These are phyloP conservation scores for Suhomyces anneliseae DNA, from an alignment of 1,139 yeast genomes.

Conservation along the genomic window DNA sequence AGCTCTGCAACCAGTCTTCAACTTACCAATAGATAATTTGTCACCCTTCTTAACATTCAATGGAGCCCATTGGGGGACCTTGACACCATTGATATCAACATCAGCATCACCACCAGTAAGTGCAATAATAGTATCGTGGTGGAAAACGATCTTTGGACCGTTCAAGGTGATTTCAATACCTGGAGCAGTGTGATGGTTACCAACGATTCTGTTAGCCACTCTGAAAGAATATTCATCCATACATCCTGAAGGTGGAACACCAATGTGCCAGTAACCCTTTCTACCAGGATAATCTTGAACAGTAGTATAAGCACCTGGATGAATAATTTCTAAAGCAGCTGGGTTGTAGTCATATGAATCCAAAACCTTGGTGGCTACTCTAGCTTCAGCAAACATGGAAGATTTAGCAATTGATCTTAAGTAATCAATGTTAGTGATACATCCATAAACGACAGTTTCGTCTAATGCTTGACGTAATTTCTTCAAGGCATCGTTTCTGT, in stretches of 20 bases:
- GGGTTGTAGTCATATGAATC: slow-evolving; percentile 82
- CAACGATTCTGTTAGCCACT: slow-evolving; percentile 85
- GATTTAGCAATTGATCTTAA: slow-evolving; percentile 83
- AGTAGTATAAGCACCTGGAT: slow-evolving; percentile 93
- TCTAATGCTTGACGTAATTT: slow-evolving; percentile 78
- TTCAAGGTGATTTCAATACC: slow-evolving; percentile 85
- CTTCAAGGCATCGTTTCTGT: slow-evolving; percentile 77
- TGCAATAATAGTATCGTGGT: slow-evolving; percentile 72
- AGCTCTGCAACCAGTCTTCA: slow-evolving; percentile 80
- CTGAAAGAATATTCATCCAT: slow-evolving; percentile 94
- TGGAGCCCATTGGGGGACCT: slow-evolving; percentile 66
- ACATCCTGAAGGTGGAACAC: slow-evolving; percentile 98
- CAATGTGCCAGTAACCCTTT: slow-evolving; percentile 80
- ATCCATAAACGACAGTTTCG: slow-evolving; percentile 86
- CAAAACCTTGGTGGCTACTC: slow-evolving; percentile 82
- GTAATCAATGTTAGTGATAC: slow-evolving; percentile 87
- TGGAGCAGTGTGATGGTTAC: slow-evolving; percentile 77
- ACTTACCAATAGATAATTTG: slow-evolving; percentile 75
- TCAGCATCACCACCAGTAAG: slow-evolving; percentile 81
- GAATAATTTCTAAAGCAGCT: slow-evolving; percentile 75
- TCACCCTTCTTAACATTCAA: slow-evolving; percentile 71
- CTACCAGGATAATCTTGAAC: slow-evolving; percentile 97
- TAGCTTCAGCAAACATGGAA: slow-evolving; percentile 76
- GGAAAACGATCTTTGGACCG: slow-evolving; percentile 87
- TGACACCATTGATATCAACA: slow-evolving; percentile 62